Evolutionary conservation across 2,329 filamentous ascomycete genomes (phyloP).

Genomic region (Alternaria triticina): DNA sequence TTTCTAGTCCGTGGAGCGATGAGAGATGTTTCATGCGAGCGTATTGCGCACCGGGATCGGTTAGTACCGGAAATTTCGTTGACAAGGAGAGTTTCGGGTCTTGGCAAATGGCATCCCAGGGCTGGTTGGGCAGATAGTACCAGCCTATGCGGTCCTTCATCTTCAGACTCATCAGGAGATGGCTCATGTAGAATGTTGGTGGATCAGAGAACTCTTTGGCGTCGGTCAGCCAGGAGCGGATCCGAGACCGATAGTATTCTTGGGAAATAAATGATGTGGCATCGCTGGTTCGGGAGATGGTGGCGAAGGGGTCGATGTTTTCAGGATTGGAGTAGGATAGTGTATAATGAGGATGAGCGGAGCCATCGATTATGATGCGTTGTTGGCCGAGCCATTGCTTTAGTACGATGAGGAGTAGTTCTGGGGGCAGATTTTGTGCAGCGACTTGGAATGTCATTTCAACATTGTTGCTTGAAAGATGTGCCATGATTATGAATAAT

Average conservation of each 20-base stretch:
- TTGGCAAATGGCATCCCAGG: neutral
- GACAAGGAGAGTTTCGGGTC: neutral
- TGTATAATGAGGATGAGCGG: neutral
- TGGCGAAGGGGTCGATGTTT: neutral
- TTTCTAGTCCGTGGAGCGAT: slow-evolving; percentile 16
- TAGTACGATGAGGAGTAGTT: neutral
- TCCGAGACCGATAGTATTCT: neutral
- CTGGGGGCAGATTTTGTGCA: neutral
- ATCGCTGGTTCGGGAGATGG: neutral
- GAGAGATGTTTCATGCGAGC: neutral
- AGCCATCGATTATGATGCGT: neutral
- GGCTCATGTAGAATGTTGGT: slow-evolving; percentile 10
- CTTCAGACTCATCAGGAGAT: neutral
- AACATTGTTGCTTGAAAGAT: neutral
- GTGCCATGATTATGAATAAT: neutral
- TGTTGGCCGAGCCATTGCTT: neutral
- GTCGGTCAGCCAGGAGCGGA: slow-evolving; percentile 2
- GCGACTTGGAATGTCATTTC: neutral
- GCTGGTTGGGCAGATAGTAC: neutral
- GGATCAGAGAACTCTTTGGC: slow-evolving; percentile 11
- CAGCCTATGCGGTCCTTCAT: neutral
- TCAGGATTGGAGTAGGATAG: neutral
- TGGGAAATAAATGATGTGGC: no score
- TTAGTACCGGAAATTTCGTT: neutral
- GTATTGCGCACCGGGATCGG: neutral